Percentiles rank a stretch among this genome's conserved stretches.
phyloP scores from a whole-genome alignment of 2,329 filamentous ascomycete species.

The Neophaeococcomyces aloes region DNA sequence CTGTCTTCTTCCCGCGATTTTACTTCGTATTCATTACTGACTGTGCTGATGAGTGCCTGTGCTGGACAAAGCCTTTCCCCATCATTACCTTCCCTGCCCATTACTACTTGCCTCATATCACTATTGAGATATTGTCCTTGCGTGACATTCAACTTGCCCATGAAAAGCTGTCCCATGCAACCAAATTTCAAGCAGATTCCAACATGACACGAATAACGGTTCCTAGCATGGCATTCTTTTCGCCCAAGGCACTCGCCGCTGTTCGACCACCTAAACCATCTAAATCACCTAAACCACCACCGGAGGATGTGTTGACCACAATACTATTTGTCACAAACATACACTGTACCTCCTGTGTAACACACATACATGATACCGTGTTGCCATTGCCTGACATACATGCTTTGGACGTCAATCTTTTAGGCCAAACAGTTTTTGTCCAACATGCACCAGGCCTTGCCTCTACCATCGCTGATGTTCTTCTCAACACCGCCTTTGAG shows the following conservation, averaged over 20 bases:
- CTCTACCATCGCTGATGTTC: slow-evolving; percentile 28
- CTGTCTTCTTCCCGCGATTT: neutral
- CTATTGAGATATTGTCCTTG: neutral
- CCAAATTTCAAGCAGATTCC: too few species aligned
- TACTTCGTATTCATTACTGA: neutral
- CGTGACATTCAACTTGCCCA: too few species aligned
- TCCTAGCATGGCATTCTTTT: slow-evolving; percentile 7
- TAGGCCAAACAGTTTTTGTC: slow-evolving; percentile 35
- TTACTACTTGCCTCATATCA: neutral
- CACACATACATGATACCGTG: slow-evolving; percentile 36
- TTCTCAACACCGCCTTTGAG: slow-evolving; percentile 38
- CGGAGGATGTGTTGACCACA: slow-evolving; percentile 10
- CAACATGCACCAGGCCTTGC: slow-evolving; percentile 27
- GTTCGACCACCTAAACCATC: neutral
- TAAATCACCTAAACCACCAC: too few species aligned
- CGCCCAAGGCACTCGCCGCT: neutral
- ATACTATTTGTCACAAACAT: slow-evolving; percentile 39
- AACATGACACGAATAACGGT: slow-evolving; percentile 4
- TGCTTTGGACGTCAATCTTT: slow-evolving; percentile 33
- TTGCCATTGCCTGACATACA: slow-evolving; percentile 25
- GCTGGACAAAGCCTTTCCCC: slow-evolving; percentile 1
- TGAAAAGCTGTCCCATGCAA: too few species aligned
- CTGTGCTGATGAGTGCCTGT: neutral
- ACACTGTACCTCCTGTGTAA: slow-evolving; percentile 39
- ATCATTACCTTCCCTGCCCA: neutral